Conservation (phyloP, 345 rosid species). For the Raphanus sativus region DNA sequence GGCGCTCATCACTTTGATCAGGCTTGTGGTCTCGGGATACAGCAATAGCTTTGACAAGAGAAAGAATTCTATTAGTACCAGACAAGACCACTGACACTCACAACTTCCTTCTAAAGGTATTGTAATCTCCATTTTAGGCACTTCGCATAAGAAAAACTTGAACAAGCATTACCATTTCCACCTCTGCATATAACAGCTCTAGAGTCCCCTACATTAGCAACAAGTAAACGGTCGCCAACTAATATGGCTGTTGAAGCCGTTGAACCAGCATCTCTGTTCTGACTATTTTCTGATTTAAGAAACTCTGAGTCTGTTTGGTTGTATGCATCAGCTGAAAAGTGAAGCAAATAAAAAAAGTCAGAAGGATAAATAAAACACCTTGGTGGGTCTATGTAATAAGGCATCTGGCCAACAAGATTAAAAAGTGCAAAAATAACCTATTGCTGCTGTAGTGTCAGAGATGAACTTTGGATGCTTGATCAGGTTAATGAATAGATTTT, state of each 20-base stretch:
- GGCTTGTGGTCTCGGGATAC: conserved; percentile 99
- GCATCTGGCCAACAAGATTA: neutral
- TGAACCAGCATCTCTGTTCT: conserved; percentile 98
- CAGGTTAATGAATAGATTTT: conserved; percentile 88
- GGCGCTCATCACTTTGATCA: conserved; percentile 96
- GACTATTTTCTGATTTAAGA: conserved; percentile 84
- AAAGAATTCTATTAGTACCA: no score
- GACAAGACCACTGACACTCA: no score
- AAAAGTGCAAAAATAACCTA: conserved; percentile 54
- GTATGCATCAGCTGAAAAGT: conserved; percentile 85
- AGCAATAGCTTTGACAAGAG: conserved; percentile 67
- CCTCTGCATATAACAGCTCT: conserved; percentile 97
- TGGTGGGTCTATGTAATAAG: neutral
- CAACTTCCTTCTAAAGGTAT: neutral
- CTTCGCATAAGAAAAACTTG: neutral
- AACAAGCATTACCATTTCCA: conserved; percentile 67
- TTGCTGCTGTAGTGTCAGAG: conserved; percentile 88
- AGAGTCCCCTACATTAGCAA: conserved; percentile 97
- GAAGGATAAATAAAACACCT: conserved; percentile 5
- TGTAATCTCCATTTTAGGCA: neutral
- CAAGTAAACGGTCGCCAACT: conserved; percentile 88
- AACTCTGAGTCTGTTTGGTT: conserved; percentile 88
- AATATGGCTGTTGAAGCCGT: conserved; percentile 97
- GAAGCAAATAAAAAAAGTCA: conserved; percentile 16
- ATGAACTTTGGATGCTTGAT: conserved; percentile 94